These are phyloP conservation scores for Pythium utonaiense DNA, from an alignment of 352 stramenopile species.

Conservation along the genomic window DNA sequence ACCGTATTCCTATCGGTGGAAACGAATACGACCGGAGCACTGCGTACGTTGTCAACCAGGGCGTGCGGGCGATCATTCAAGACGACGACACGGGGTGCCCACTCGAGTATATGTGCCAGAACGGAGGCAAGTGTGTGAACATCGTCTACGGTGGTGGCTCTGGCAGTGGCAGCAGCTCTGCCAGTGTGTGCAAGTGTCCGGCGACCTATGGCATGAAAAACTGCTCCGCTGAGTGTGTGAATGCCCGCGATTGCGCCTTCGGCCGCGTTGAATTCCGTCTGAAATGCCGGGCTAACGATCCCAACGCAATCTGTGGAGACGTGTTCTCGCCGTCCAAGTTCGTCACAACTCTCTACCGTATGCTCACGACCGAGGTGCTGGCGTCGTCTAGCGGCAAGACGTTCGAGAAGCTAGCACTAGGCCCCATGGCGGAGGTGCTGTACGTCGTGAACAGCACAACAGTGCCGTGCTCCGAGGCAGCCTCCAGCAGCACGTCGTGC, in stretches of 20 bases:
- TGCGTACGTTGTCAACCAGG: conserved; percentile 37
- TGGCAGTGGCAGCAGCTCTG: conserved; percentile 1
- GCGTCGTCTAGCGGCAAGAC: conserved; percentile 32
- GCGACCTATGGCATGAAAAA: conserved; percentile 55
- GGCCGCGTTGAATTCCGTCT: conserved; percentile 41
- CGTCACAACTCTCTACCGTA: conserved; percentile 45
- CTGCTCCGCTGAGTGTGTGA: conserved; percentile 40
- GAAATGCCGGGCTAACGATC: conserved; percentile 23
- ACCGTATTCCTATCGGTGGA: conserved; percentile 37
- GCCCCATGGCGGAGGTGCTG: conserved; percentile 35
- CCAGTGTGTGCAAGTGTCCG: conserved; percentile 38
- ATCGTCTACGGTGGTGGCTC: conserved; percentile 9
- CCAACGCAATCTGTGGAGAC: conserved; percentile 31
- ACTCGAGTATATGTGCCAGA: conserved; percentile 54
- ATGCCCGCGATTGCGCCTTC: conserved; percentile 46
- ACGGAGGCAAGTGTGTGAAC: conserved; percentile 41
- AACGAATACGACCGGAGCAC: conserved; percentile 37
- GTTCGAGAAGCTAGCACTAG: conserved; percentile 35
- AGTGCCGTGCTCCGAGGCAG: conserved; percentile 21
- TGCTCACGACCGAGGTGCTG: conserved; percentile 41
- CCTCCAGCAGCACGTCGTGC: conserved; percentile 23
- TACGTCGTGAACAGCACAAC: conserved; percentile 55
- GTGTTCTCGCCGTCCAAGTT: conserved; percentile 39
- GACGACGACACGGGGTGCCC: conserved; percentile 70
- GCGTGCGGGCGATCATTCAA: conserved; percentile 39